Evolutionary conservation across 495 filamentous ascomycete genomes (phyloP), one percentile per base, ranked within the genome.

Genomic region (Podospora fimiseda): DNA sequence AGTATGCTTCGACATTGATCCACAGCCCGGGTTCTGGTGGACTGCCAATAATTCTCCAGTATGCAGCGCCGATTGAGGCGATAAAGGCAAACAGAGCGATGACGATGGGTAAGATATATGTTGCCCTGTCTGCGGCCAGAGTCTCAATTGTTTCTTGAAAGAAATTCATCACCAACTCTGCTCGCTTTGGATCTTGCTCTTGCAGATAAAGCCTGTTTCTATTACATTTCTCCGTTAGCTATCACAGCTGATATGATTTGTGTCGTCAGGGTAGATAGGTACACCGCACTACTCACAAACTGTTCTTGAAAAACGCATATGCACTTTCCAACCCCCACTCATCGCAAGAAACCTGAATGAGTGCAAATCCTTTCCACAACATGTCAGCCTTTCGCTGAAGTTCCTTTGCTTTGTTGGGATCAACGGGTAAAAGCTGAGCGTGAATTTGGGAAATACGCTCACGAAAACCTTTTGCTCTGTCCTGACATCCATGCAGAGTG

Each of bases 1-100:
- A 53, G 40, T 58, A 58, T 2, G 55, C 55, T 33, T 58, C 55
- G 50, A 58, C 42, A 22, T 58, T 58, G 14, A 36, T 47, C 55
- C 55, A 58, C 3, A 30, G 19, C 18, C 47, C 43, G 15, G 14
- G 40, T 22, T 58, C 40, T 6, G 55, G 45, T n/a, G 14, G 2
- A 1, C 53, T 41, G 24, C 51, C 55, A 30, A 46, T 41, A 1
- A 53, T 39, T 18, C 55, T 40, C 55, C 55, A 58, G 45, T 45
- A 58, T 13, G 55, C 55, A 9, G 50, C 55, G 19, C 44, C 50
- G 44, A 58, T 58, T 19, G 50, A 47, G 8, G 49, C 24, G 19
- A 58, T 41, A 37, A 58, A 58, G 1, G 42, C 39, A 1, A 45
- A n/a, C 33, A 50, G 45, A 2, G 55, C 51, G 50, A 50, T 41